phyloP scores from a whole-genome alignment of 208 protist species.

The Blechomonas ayalai region DNA sequence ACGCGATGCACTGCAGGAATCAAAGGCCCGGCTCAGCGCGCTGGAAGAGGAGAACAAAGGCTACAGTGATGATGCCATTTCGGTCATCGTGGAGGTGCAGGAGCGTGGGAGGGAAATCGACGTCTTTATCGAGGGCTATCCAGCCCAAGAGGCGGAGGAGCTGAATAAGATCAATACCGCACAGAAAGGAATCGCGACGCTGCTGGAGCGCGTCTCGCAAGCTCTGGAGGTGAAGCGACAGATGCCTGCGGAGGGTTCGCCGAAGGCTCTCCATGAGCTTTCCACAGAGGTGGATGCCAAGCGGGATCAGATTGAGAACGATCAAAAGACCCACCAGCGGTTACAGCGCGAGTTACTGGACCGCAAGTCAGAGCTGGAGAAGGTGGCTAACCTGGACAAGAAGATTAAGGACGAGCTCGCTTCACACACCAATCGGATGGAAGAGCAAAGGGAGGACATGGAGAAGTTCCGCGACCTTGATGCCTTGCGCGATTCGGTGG shows the following conservation, averaged over 20 bases:
- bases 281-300: conserved; percentile 74
- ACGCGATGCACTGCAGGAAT: conserved; percentile 68
- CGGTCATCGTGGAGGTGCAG: conserved; percentile 78
- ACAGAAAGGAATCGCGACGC: conserved; percentile 48
- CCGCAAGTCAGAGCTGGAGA: conserved; percentile 83
- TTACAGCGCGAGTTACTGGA: conserved; percentile 87
- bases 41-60: conserved; percentile 81
- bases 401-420: conserved; percentile 88
- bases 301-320: conserved; percentile 70
- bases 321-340: conserved; percentile 77
- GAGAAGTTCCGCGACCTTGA: conserved; percentile 75
- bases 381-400: conserved; percentile 76
- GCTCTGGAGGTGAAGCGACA: conserved; percentile 68
- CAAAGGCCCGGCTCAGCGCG: conserved; percentile 41
- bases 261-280: conserved; percentile 57
- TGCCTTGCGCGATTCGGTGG: conserved; percentile 46
- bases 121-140: conserved; percentile 82
- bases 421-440: conserved; percentile 65
- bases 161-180: conserved; percentile 39
- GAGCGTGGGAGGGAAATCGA: conserved; percentile 83
- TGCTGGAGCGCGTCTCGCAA: conserved; percentile 79
- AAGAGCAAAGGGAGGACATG: conserved; percentile 75
- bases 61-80: conserved; percentile 82
- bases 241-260: conserved; percentile 58
- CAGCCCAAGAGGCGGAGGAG: conserved; percentile 66